A percentile compares a stretch with the other conserved stretches of the same genome.
These are phyloP conservation scores for Lasiosphaeris hirsuta DNA, from an alignment of 495 filamentous ascomycete genomes.

Conservation along the genomic window DNA sequence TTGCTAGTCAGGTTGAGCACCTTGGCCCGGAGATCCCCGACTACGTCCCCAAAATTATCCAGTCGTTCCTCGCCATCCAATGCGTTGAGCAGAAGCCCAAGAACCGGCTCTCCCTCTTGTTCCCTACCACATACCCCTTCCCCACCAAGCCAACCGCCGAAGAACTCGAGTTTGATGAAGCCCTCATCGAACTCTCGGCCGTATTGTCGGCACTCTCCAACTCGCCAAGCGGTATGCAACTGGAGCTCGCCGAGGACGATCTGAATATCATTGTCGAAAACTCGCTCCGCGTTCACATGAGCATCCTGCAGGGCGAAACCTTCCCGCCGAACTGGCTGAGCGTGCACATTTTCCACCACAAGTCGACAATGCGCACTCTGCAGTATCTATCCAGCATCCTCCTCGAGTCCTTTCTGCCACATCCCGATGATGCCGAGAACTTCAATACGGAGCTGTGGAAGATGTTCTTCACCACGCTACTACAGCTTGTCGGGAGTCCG, in stretches of 20 bases:
- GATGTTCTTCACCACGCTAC: slow-evolving; percentile 80
- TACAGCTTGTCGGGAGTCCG: slow-evolving; percentile 84
- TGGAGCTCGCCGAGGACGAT: slow-evolving; percentile 71
- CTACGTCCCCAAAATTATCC: slow-evolving; percentile 85
- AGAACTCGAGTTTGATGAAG: slow-evolving; percentile 74
- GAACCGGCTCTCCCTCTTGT: slow-evolving; percentile 75
- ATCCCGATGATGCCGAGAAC: slow-evolving; percentile 85
- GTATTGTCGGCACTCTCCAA: slow-evolving; percentile 78
- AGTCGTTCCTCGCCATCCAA: slow-evolving; percentile 80
- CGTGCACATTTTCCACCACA: slow-evolving; percentile 92
- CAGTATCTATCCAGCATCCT: slow-evolving; percentile 78
- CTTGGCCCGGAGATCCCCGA: slow-evolving; percentile 78
- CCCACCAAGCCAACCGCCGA: slow-evolving; percentile 64
- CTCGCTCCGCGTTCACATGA: slow-evolving; percentile 77
- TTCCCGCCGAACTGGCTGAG: slow-evolving; percentile 91
- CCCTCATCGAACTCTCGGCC: slow-evolving; percentile 82
- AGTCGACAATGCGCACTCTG: slow-evolving; percentile 82
- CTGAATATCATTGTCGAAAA: slow-evolving; percentile 71
- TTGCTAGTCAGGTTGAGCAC: slow-evolving; percentile 75
- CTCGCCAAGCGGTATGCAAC: slow-evolving; percentile 62
- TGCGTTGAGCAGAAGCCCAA: slow-evolving; percentile 60
- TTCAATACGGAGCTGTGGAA: slow-evolving; percentile 96
- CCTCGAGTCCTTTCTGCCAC: slow-evolving; percentile 72
- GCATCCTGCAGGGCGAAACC: slow-evolving; percentile 82
- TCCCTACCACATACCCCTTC: slow-evolving; percentile 88